phyloP scores from a whole-genome alignment of 2,329 filamentous ascomycete species.

The Allantophomopsis lycopodina region DNA sequence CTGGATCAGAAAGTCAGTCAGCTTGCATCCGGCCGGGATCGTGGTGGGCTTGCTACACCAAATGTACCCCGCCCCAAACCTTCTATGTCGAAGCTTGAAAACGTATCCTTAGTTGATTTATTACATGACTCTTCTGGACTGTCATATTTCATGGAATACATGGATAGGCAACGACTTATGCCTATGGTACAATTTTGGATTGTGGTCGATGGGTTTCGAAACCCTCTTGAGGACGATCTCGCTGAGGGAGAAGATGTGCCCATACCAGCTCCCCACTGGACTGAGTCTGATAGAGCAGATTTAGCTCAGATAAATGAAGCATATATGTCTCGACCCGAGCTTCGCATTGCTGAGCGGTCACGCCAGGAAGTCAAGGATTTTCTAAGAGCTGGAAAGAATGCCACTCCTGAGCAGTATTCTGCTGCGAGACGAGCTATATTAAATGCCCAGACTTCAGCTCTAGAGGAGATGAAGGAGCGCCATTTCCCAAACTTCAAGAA shows the following conservation, averaged over 20 bases:
- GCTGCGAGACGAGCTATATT: conserved; percentile 71
- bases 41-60: conserved; percentile 8
- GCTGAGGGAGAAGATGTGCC: conserved; percentile 50
- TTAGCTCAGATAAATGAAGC: conserved; percentile 84
- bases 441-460: conserved; percentile 65
- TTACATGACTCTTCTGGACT: conserved; percentile 79
- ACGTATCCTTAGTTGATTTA: conserved; percentile 70
- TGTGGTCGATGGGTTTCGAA: conserved; percentile 90
- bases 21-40: conserved; percentile 54
- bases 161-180: conserved; percentile 85
- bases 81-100: conserved; percentile 51
- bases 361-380: conserved; percentile 63
- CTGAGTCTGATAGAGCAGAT: conserved; percentile 72
- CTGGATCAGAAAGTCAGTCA: conserved; percentile 81
- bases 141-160: conserved; percentile 99
- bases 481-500: conserved; percentile 80
- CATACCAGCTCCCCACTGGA: conserved; percentile 54
- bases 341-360: conserved; percentile 60
- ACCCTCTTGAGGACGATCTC: conserved; percentile 78
- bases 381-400: conserved; percentile 61
- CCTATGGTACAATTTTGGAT: conserved; percentile 94
- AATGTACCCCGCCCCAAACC: conserved; percentile 13
- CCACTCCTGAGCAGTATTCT: conserved; percentile 70
- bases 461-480: conserved; percentile 71
- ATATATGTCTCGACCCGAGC: conserved; percentile 70